Evolutionary conservation across 331 rosid genomes (phyloP).

Genomic region (Telfairia occidentalis): DNA sequence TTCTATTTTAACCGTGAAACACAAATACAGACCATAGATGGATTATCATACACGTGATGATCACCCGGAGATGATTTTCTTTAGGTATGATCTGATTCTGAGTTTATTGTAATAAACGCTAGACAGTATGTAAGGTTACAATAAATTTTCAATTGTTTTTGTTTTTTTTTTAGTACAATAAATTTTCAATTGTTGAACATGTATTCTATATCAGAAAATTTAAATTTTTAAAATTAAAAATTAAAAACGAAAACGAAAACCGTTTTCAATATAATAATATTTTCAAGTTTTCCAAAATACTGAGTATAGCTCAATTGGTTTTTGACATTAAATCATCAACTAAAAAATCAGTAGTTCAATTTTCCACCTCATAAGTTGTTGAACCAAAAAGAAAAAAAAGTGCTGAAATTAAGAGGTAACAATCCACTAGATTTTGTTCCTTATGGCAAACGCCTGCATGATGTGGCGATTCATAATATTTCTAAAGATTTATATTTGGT

Average conservation of each 20-base stretch:
- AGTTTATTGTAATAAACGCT: background rate
- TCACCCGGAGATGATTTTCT: background rate
- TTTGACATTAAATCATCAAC: too few relatives aligned
- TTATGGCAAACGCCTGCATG: background rate
- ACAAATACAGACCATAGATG: too few relatives aligned
- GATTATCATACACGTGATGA: background rate
- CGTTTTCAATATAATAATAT: background rate
- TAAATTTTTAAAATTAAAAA: background rate
- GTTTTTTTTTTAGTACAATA: too few relatives aligned
- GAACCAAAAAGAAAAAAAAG: too few relatives aligned
- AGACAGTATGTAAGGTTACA: background rate
- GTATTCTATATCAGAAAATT: background rate
- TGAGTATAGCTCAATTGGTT: too few relatives aligned
- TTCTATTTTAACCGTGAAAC: too few relatives aligned
- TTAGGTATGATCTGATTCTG: background rate
- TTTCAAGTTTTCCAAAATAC: background rate
- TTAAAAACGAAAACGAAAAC: background rate
- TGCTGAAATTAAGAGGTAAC: background rate
- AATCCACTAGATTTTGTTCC: background rate
- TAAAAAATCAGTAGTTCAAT: too few relatives aligned
- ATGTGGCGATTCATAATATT: too few relatives aligned
- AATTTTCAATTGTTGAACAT: background rate
- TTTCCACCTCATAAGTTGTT: too few relatives aligned
- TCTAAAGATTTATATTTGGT: too few relatives aligned
- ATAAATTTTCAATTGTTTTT: background rate